These are phyloP conservation scores for Debaryomyces coudertii DNA, from an alignment of 1,139 yeast species.

Conservation along the genomic window DNA sequence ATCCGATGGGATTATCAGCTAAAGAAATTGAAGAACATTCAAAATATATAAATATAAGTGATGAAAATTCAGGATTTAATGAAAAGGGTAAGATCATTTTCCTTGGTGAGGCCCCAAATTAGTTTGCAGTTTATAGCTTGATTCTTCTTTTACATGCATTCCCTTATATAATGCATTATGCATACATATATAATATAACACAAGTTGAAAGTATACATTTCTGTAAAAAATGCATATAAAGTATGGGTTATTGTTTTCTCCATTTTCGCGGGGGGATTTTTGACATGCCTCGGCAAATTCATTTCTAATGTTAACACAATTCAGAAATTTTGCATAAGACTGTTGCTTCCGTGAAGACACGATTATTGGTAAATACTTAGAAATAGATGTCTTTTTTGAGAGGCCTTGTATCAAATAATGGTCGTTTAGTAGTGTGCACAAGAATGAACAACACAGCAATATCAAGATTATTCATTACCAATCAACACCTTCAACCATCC, in stretches of 20 bases:
- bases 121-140: slow-evolving; percentile 3
- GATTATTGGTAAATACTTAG: background rate
- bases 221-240: too few relatives aligned
- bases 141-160: background rate
- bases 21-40: slow-evolving; percentile 55
- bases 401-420: background rate
- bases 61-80: slow-evolving; percentile 65
- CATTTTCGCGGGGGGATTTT: background rate
- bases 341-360: background rate
- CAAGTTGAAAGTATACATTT: background rate
- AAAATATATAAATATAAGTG: slow-evolving; percentile 54
- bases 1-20: slow-evolving; percentile 77
- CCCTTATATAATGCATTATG: background rate
- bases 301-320: background rate
- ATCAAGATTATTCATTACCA: slow-evolving; percentile 24
- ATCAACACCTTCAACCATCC: slow-evolving; percentile 23
- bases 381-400: background rate
- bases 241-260: too few relatives aligned
- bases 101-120: slow-evolving; percentile 62
- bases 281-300: background rate
- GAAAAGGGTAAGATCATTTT: slow-evolving; percentile 59
- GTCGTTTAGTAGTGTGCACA: background rate
- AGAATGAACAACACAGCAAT: slow-evolving; percentile 18
- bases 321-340: background rate
- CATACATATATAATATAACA: background rate